These are phyloP conservation scores for Trichopus zeylanicus DNA, from an alignment of 116 monocot genomes.

Conservation along the genomic window DNA sequence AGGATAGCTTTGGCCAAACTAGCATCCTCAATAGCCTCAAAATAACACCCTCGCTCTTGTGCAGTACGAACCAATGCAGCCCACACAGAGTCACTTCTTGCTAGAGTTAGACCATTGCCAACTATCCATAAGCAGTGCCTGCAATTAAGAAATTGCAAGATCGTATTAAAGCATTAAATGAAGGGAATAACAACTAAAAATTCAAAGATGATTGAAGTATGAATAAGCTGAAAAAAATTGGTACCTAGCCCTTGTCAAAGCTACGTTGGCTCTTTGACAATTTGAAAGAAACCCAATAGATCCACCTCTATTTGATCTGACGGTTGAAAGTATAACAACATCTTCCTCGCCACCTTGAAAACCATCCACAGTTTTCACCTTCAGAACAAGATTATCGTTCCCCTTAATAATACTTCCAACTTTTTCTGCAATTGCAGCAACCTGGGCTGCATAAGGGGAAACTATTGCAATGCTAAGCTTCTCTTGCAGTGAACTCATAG, in stretches of 20 bases:
- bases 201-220: neutral
- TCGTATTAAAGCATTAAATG: neutral
- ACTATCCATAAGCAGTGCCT: slow-evolving; percentile 57
- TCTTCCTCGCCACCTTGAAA: slow-evolving; percentile 73
- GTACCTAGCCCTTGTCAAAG: slow-evolving; percentile 66
- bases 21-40: slow-evolving; percentile 22
- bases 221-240: neutral
- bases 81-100: slow-evolving; percentile 34
- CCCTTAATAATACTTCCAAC: slow-evolving; percentile 3
- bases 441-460: slow-evolving; percentile 52
- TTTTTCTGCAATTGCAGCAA: slow-evolving; percentile 28
- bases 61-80: slow-evolving; percentile 27
- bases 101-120: slow-evolving; percentile 35
- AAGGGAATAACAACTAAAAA: neutral
- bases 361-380: slow-evolving; percentile 47
- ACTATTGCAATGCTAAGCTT: slow-evolving; percentile 43
- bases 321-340: slow-evolving; percentile 46
- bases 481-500: neutral
- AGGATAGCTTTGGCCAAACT: slow-evolving; percentile 14
- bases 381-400: neutral
- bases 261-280: slow-evolving; percentile 46
- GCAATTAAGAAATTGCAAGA: neutral
- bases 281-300: slow-evolving; percentile 53
- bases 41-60: slow-evolving; percentile 32
- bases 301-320: slow-evolving; percentile 34